Evolutionary conservation across 2,329 filamentous ascomycete genomes (phyloP).

Genomic region (Lojkania enalia): DNA sequence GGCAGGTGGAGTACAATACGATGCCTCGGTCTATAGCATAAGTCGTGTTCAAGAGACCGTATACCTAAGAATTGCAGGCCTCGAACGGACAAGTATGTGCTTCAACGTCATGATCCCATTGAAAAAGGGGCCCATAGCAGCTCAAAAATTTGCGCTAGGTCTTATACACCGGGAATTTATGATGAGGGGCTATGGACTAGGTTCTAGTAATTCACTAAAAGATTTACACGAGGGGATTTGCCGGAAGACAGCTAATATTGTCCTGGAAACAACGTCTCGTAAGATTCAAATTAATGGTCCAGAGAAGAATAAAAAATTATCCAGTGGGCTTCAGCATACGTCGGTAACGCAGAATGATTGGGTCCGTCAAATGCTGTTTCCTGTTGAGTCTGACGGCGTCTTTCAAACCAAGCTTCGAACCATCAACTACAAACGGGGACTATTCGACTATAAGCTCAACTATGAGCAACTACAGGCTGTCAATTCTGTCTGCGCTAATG

Average conservation of each 20-base stretch:
- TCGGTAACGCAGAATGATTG: slow-evolving; percentile 29
- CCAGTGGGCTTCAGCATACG: background rate
- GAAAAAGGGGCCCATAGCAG: slow-evolving; percentile 14
- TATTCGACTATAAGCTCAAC: slow-evolving; percentile 50
- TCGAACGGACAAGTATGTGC: slow-evolving; percentile 13
- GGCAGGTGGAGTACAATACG: slow-evolving; percentile 21
- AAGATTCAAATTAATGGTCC: background rate
- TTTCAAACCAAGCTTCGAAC: slow-evolving; percentile 46
- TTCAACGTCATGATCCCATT: slow-evolving; percentile 31
- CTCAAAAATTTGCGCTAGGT: slow-evolving; percentile 14
- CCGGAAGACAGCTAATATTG: background rate
- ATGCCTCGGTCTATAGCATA: slow-evolving; percentile 26
- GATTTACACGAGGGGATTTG: slow-evolving; percentile 1
- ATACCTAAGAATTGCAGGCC: slow-evolving; percentile 23
- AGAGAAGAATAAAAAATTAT: background rate
- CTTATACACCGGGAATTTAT: slow-evolving; percentile 14
- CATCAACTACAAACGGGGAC: slow-evolving; percentile 36
- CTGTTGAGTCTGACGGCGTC: slow-evolving; percentile 40
- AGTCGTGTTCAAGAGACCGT: slow-evolving; percentile 29
- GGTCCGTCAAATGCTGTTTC: slow-evolving; percentile 51
- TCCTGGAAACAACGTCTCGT: background rate
- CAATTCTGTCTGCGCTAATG: slow-evolving; percentile 44
- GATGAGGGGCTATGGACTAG: too few relatives aligned
- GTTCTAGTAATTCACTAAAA: too few relatives aligned
- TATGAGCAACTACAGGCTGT: slow-evolving; percentile 55